Evolutionary conservation across 306 rosid genomes (phyloP).

Genomic region (Pueraria montana): DNA sequence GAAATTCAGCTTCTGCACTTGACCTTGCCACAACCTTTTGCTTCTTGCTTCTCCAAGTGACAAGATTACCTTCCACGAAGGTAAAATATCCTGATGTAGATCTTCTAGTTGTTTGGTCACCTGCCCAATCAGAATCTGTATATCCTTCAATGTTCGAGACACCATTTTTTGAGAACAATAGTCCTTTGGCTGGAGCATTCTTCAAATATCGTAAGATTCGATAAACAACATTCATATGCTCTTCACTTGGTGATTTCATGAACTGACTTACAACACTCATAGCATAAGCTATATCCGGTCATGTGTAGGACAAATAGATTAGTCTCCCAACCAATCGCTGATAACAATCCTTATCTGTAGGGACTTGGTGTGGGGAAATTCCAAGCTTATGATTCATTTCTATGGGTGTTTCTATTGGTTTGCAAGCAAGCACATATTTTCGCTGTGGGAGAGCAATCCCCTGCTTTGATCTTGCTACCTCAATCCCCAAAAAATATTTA

Average conservation of each 20-base stretch:
- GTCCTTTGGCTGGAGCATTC: neutral
- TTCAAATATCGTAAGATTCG: neutral
- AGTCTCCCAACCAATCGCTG: conserved; percentile 1
- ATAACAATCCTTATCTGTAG: neutral
- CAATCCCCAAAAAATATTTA: neutral
- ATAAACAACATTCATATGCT: neutral
- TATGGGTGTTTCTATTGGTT: neutral
- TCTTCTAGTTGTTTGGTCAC: neutral
- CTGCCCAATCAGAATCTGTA: neutral
- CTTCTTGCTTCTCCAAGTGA: neutral
- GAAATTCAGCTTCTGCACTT: neutral
- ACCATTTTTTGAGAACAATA: conserved; percentile 5
- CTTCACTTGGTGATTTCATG: neutral
- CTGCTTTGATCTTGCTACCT: neutral
- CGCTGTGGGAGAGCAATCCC: neutral
- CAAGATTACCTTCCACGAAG: neutral
- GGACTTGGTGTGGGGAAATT: neutral
- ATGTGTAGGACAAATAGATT: neutral
- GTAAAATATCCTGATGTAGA: neutral
- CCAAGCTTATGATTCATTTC: no score
- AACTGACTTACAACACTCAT: conserved; percentile 10
- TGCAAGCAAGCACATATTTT: neutral
- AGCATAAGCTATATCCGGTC: neutral
- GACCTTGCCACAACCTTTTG: neutral
- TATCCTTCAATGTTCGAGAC: neutral